These are phyloP conservation scores for Phaeoacremonium minimum DNA, from an alignment of 2,329 filamentous ascomycete genomes.

Conservation along the genomic window DNA sequence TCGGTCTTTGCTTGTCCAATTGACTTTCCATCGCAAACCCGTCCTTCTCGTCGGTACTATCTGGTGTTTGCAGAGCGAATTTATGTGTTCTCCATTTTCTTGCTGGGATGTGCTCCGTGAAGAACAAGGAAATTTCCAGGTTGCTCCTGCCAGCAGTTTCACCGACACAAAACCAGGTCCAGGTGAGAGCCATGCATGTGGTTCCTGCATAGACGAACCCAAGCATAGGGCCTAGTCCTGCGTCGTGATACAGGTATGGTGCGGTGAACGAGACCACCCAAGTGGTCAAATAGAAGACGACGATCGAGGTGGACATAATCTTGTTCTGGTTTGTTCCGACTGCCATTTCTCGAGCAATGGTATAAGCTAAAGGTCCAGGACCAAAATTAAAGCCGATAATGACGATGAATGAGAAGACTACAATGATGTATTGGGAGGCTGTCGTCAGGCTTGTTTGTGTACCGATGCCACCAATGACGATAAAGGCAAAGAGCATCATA, in stretches of 20 bases:
- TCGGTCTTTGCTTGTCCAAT: no score
- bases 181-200: slow-evolving; percentile 24
- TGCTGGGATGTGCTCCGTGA: slow-evolving; percentile 17
- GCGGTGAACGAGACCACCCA: slow-evolving; percentile 32
- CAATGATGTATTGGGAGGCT: slow-evolving; percentile 20
- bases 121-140: slow-evolving; percentile 19
- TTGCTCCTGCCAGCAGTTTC: slow-evolving; percentile 21
- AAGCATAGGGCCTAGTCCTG: slow-evolving; percentile 29
- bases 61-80: no score
- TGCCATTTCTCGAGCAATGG: slow-evolving; percentile 34
- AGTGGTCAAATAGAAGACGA: slow-evolving; percentile 29
- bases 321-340: slow-evolving; percentile 39
- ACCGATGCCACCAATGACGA: slow-evolving; percentile 15
- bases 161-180: slow-evolving; percentile 30
- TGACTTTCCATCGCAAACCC: no score
- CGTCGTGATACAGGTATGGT: slow-evolving; percentile 35
- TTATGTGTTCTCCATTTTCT: slow-evolving; percentile 13
- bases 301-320: slow-evolving; percentile 34
- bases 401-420: slow-evolving; percentile 26
- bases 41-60: no score
- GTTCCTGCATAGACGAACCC: slow-evolving; percentile 30
- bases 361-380: slow-evolving; percentile 30
- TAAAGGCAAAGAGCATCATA: slow-evolving; percentile 17
- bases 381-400: slow-evolving; percentile 34
- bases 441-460: slow-evolving; percentile 7